Conservation (phyloP, 306 rosid species). For the Quercus ilex region DNA sequence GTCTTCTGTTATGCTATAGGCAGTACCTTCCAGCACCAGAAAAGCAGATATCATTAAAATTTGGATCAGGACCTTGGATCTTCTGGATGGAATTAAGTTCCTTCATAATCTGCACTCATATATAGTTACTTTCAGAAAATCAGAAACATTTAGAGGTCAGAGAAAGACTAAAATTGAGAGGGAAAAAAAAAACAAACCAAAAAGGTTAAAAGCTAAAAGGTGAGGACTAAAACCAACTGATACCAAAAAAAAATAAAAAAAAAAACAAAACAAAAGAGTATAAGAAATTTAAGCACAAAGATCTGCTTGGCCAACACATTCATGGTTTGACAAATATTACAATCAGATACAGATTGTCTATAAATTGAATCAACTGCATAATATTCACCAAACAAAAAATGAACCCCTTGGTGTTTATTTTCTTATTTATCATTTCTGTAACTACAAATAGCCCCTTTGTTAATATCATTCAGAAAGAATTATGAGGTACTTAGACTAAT, state of each 20-base stretch:
- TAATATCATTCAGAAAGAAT: constrained; percentile 5
- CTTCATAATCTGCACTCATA: constrained; percentile 54
- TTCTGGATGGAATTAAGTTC: constrained; percentile 57
- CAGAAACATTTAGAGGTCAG: not conserved
- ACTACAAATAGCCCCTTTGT: not conserved
- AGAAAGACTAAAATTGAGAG: not conserved
- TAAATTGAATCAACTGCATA: not conserved
- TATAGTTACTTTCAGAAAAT: not conserved
- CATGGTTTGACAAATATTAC: not conserved
- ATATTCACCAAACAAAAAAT: not conserved
- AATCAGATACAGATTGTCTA: not conserved
- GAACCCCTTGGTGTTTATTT: not conserved
- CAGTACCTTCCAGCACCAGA: constrained; percentile 72
- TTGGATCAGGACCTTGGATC: constrained; percentile 88
- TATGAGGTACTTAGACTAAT: constrained; percentile 1
- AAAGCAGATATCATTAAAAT: constrained; percentile 75
- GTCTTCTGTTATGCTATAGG: constrained; percentile 18
- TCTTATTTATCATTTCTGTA: not conserved
- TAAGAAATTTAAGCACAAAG: not conserved
- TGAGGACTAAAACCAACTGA: not conserved
- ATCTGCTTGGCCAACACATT: constrained; percentile 8
- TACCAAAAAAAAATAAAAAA: too few species aligned
- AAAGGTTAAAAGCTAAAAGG: not conserved
- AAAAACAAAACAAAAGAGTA: not conserved
- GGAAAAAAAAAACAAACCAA: not conserved